phyloP scores from a whole-genome alignment of 78 protist species.

The Planoprotostelium fungivorum region DNA sequence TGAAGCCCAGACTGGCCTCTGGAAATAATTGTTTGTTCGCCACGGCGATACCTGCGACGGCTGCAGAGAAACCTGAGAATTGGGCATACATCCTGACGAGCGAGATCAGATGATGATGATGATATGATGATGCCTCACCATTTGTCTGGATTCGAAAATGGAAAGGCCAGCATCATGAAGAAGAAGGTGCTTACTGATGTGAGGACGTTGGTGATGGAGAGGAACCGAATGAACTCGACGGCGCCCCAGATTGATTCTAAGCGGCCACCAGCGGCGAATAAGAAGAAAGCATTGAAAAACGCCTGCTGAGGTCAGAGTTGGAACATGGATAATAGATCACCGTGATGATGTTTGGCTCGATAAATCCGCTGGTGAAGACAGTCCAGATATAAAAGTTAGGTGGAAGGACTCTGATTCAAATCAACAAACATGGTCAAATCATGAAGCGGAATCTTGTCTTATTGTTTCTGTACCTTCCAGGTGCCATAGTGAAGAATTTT shows the following conservation, averaged over 20 bases:
- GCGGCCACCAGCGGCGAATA: neutral
- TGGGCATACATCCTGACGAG: neutral
- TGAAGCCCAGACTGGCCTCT: neutral
- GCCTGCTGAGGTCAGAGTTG: neutral
- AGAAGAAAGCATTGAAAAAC: neutral
- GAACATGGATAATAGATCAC: neutral
- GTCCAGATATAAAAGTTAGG: neutral
- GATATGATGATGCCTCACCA: neutral
- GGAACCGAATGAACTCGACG: neutral
- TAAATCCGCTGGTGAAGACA: neutral
- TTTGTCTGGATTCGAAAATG: neutral
- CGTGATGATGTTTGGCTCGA: neutral
- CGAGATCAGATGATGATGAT: neutral
- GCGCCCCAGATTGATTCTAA: neutral
- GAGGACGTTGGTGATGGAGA: neutral
- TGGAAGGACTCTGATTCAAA: neutral
- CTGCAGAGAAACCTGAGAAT: neutral
- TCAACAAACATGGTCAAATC: neutral
- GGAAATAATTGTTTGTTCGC: neutral
- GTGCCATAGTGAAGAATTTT: neutral
- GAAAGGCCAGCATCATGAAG: neutral
- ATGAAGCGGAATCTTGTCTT: too few relatives aligned
- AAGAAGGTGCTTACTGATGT: neutral
- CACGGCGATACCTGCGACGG: neutral
- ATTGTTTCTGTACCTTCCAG: too few relatives aligned